Conservation (phyloP, 176 grass and related monocot species). For the Saccharum spontaneum region DNA sequence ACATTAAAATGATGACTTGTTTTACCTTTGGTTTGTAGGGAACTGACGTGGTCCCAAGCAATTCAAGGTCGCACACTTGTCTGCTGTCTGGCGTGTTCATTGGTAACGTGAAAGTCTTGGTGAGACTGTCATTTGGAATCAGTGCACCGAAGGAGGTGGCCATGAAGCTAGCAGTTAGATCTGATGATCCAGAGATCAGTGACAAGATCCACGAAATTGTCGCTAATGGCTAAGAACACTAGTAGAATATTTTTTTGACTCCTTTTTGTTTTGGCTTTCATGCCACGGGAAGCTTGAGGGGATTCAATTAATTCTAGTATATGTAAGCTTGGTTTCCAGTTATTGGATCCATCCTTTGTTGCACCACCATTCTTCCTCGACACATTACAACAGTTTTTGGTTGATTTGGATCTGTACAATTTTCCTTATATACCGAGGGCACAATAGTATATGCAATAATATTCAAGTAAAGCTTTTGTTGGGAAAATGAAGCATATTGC, state of each 20-base stretch:
- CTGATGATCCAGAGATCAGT: conserved; percentile 79
- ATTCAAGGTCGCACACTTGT: conserved; percentile 93
- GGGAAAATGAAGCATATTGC: not conserved
- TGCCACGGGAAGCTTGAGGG: conserved; percentile 25
- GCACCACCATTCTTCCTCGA: conserved; percentile 22
- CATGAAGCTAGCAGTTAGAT: conserved; percentile 96
- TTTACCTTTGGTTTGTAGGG: conserved; percentile 50
- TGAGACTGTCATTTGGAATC: conserved; percentile 83
- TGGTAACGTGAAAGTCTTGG: conserved; percentile 83
- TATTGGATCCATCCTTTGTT: conserved; percentile 30
- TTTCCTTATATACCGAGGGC: conserved; percentile 22
- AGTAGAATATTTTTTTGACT: conserved; percentile 13
- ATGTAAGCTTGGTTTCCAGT: conserved; percentile 44
- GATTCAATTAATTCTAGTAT: conserved; percentile 54
- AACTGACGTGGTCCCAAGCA: conserved; percentile 84
- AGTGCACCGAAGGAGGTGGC: conserved; percentile 93
- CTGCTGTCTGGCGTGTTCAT: conserved; percentile 81
- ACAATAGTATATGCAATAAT: conserved; percentile 44
- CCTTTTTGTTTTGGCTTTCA: conserved; percentile 43
- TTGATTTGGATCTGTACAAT: conserved; percentile 42
- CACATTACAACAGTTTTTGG: conserved; percentile 17
- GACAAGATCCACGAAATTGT: conserved; percentile 97
- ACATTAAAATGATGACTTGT: not conserved
- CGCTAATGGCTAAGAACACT: conserved; percentile 59
- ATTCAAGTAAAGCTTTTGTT: not conserved